Base-by-base conservation (phyloP, 129 eudicot species). In the Centrapalus pauciflorus region DNA sequence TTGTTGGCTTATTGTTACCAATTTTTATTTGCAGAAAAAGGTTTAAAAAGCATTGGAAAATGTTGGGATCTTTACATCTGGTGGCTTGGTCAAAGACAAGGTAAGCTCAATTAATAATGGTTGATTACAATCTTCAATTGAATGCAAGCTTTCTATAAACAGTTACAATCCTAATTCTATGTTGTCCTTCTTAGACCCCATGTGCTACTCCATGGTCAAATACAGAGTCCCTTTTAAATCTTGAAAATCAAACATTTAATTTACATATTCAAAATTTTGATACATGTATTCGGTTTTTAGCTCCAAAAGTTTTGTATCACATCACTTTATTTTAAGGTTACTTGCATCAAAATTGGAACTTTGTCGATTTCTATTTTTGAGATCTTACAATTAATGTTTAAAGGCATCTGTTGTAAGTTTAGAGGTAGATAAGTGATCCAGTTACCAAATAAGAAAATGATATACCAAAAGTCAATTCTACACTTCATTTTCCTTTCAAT, bases 41-140 rank as follows among this genome's bases (percentile, higher is more conserved):
- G 87, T 85, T 71, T 75, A 88, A 26, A 19, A 14, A 27, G 98
- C 98, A 62, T 77, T 91, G 80, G 96, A 91, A 78, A 86, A 85
- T 65, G 98, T 95, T 68, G 98, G 98, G 62, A 70, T 91, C 12
- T 88, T 88, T 75, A 85, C 95, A 58, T 91, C 96, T 8, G 96
- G 95, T 61, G 96, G 98, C 77, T 75, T 88, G 82, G 75, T 91
- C 59, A 91, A 83, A 74, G 98, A 91, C 79, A 91, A 91, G 98
- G 98, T 91, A 83, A 67, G 46, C 45, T 17, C 54, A 55, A 21
- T 55, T n/a, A 27, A 24, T 21, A 51, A 19, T 2, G 26, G 23
- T 38, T 33, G 23, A 60, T 23, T 60, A 48, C 60, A 32, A 10
- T 59, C 21, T 45, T 45, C 5, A 4, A 4, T n/a, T 16, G 52